Evolutionary conservation across 768 basidiomycete species (phyloP), one percentile per base, ranked within the genome.

Genomic region (Tubosaeta sp.): DNA sequence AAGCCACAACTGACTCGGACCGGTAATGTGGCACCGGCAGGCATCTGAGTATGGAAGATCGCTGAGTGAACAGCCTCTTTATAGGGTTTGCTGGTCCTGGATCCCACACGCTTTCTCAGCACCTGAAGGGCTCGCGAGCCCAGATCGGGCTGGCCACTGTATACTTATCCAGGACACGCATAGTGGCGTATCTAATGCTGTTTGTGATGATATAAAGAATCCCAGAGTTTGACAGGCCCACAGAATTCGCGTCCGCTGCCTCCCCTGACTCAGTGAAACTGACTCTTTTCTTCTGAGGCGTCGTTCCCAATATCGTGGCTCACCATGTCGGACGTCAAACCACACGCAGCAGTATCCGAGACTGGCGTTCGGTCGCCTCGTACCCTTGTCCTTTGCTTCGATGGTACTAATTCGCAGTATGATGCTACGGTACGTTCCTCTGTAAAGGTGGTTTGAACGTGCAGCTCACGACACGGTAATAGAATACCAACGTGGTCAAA

Each of bases 401-500:
- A 88, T 56, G 86, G 86, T 12, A 87, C 86, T 4, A 64, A 74
- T 2, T 72, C 72, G 48, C 74, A 81, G 57, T 87, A 78, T 54
- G 67, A 73, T 53, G 62, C 67, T 4, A 59, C 64, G 50, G 84
- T 83, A 54, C 27, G 78, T 53, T 52, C 22, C 30, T 22, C 29
- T 10, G 25, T 44, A 19, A 36, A 42, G 4, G n/a, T 3, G 12
- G 18, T 29, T 22, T 16, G 13, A 12, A 34, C 9, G 5, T 12
- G 12, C 29, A 35, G 19, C 50, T 58, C 30, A 40, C 16, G 22
- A 2, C 16, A 47, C 13, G 3, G 21, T 19, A 18, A 34, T 35
- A 80, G 74, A 84, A 86, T 59, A 82, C 87, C 10, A 88, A 88
- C 49, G 76, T 87, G 31, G 82, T 86, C 48, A 82, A 81, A 60